Evolutionary conservation across 345 rosid genomes (phyloP), one percentile per base, ranked within the genome.

Genomic region (Euphorbia pulcherrima): DNA sequence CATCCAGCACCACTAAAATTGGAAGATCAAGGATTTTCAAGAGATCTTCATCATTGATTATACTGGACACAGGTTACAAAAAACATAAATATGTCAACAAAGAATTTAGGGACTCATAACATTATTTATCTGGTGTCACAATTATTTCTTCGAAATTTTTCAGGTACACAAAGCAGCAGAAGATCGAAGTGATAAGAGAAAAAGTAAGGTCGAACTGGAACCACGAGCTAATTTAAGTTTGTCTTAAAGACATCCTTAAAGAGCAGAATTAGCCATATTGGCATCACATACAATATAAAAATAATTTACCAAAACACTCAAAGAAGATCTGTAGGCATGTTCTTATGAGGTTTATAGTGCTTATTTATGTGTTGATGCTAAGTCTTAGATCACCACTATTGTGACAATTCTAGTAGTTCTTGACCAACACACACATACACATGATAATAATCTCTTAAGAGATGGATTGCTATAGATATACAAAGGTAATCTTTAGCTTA

Each of bases 1-100:
- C 98, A 80, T 93, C 98, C 53, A 90, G 77, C 65, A 90, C 98
- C 67, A 93, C 97, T 72, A 93, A 83, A 67, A 93, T 68, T 8
- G 97, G 96, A 78, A 93, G 83, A 48, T 75, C 80, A 67, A 94
- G 84, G 85, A 94, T 86, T 82, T 77, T 85, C 79, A 91, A 59
- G 44, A 94, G 85, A 76, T 84, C 97, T 17, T 84, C 92, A 69
- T 94, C 95, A 20, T 28, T 83, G 71, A 94, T 86, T 72, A 86
- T 66, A 70, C 99, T 91, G 86, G 59, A 20, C 33, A 66, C n/a
- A 17, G 44, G 13, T 18, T 57, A 71, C 59, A 27, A 14, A 33
- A 11, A 64, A 62, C 61, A 72, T 17, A 76, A 61, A 51, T 11
- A 18, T 8, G 16, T 29, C 35, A 52, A 54, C 27, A 70, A 4